Evolutionary conservation across 768 basidiomycete genomes (phyloP).

Genomic region (Suillus occidentalis): DNA sequence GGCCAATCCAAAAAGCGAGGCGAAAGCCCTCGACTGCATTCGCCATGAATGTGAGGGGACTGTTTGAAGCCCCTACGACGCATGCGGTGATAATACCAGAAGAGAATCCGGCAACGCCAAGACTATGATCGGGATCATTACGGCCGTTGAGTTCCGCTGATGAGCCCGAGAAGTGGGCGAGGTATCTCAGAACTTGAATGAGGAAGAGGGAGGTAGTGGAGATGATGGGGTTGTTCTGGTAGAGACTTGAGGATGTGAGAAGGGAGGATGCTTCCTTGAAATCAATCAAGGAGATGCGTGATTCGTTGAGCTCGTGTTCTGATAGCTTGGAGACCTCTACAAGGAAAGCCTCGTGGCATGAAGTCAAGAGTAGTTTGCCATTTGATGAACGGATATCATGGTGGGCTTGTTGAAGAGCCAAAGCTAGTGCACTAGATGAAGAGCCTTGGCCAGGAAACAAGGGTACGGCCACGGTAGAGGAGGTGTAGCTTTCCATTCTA

Average conservation of each 20-base stretch:
- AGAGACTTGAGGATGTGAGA: slow-evolving; percentile 36
- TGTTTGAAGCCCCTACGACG: slow-evolving; percentile 46
- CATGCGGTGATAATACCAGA: slow-evolving; percentile 57
- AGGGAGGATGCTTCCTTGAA: slow-evolving; percentile 43
- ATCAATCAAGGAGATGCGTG: slow-evolving; percentile 43
- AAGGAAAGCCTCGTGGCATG: slow-evolving; percentile 52
- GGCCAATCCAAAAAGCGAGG: slow-evolving; percentile 52
- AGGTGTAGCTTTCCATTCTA: not conserved
- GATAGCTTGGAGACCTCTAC: slow-evolving; percentile 49
- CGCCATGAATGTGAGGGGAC: slow-evolving; percentile 41
- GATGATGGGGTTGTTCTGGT: slow-evolving; percentile 47
- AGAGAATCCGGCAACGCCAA: slow-evolving; percentile 53
- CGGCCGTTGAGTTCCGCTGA: slow-evolving; percentile 10
- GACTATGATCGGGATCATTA: slow-evolving; percentile 31
- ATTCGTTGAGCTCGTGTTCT: slow-evolving; percentile 31
- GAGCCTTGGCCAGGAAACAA: slow-evolving; percentile 62
- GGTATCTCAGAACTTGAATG: slow-evolving; percentile 52
- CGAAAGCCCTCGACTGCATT: slow-evolving; percentile 49
- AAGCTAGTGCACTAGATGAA: slow-evolving; percentile 29
- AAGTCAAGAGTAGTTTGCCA: slow-evolving; percentile 46
- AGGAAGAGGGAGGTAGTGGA: slow-evolving; percentile 51
- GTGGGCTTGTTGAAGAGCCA: slow-evolving; percentile 39
- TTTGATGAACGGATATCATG: slow-evolving; percentile 41
- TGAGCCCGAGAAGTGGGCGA: slow-evolving; percentile 38
- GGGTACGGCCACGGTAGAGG: slow-evolving; percentile 35